phyloP scores from a whole-genome alignment of 1,284 basidiomycete species.

The Ganoderma lucidum region DNA sequence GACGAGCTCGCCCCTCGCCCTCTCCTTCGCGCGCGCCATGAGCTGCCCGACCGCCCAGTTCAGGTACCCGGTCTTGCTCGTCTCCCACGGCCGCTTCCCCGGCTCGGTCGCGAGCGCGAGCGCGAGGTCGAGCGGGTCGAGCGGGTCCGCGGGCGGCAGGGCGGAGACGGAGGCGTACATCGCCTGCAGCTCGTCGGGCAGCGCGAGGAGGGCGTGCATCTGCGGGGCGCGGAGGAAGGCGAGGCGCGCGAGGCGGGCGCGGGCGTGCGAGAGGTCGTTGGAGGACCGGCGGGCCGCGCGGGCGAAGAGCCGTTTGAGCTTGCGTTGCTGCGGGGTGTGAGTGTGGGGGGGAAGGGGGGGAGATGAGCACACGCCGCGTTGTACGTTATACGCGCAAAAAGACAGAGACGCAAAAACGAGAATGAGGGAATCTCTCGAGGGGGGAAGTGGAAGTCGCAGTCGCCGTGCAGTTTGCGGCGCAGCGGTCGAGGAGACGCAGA shows the following conservation, averaged over 20 bases:
- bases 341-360: no score
- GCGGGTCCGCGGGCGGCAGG: constrained; percentile 58
- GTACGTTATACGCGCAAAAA: no score
- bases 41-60: constrained; percentile 72
- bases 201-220: constrained; percentile 36
- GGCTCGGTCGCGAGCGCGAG: constrained; percentile 51
- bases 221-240: constrained; percentile 52
- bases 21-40: constrained; percentile 53
- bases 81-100: constrained; percentile 78
- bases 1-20: constrained; percentile 39
- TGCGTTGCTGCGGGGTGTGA: constrained; percentile 60
- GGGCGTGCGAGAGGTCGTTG: constrained; percentile 51
- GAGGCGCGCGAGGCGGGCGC: constrained; percentile 52
- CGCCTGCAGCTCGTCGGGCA: constrained; percentile 36
- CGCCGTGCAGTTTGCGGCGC: no score
- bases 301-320: constrained; percentile 59
- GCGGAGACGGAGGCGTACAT: constrained; percentile 57
- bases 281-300: constrained; percentile 57
- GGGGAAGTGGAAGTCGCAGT: no score
- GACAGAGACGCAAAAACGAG: neutral
- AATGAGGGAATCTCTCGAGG: neutral
- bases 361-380: no score
- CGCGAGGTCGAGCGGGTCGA: constrained; percentile 42
- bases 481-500: no score
- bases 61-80: constrained; percentile 67